These are phyloP conservation scores for Tricholomella constricta DNA, from an alignment of 768 basidiomycete species.

Conservation along the genomic window DNA sequence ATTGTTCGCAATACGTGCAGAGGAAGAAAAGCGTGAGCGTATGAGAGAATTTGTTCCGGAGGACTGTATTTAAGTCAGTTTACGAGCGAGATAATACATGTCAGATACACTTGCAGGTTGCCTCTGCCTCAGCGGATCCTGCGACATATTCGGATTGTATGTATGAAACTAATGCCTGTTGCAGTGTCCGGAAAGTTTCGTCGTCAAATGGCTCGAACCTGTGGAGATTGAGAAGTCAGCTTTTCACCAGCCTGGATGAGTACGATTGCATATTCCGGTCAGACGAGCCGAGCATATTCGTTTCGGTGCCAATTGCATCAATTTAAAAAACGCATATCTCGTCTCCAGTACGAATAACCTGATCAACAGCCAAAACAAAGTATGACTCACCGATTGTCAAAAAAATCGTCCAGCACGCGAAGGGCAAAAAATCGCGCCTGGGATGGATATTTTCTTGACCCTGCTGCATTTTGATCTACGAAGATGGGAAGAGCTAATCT, in stretches of 20 bases:
- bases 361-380: conserved; percentile 9
- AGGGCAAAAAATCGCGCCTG: conserved; percentile 82
- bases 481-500: conserved; percentile 77
- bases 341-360: not conserved
- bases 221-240: conserved; percentile 5
- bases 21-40: conserved; percentile 88
- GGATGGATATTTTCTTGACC: conserved; percentile 65
- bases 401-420: conserved; percentile 77
- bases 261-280: not conserved
- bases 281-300: not conserved
- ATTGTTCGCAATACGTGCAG: conserved; percentile 81
- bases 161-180: conserved; percentile 78
- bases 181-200: conserved; percentile 69
- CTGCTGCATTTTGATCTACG: conserved; percentile 58
- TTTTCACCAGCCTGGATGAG: not conserved
- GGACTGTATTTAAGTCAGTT: conserved; percentile 46
- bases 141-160: conserved; percentile 87
- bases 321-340: not conserved
- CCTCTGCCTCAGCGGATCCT: conserved; percentile 80
- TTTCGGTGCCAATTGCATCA: not conserved
- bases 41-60: conserved; percentile 95
- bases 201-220: conserved; percentile 71
- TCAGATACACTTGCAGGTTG: conserved; percentile 64
- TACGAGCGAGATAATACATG: conserved; percentile 14
- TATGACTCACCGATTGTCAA: conserved; percentile 73